Base-by-base conservation (phyloP, 371 early-diverging fungal species). In the Saksenaea vasiformis region DNA sequence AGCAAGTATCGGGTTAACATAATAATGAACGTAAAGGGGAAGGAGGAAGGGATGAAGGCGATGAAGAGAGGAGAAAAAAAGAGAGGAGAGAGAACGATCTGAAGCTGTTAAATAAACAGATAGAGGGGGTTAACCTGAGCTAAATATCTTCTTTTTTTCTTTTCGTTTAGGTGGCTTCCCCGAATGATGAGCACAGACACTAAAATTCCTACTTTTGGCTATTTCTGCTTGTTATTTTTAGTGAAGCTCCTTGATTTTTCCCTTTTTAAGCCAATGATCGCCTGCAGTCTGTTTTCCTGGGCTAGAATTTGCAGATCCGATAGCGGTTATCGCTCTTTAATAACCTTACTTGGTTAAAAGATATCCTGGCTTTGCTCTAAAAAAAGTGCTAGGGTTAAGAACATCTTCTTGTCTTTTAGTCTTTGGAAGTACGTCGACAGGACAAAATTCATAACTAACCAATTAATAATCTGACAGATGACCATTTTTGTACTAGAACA, bases 181-280 rank as follows among this genome's bases (percentile, higher is more conserved):
- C 51, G 51, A 47, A 22, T 47, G 24, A 47, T 47, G 51, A 47
- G 51, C 51, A 47, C 51, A 47, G 51, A 47, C 51, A 47, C 51
- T 47, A 47, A 47, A 47, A 22, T 47, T 47, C 51, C 24, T 47
- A 22, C 24, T 47, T 47, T 47, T 22, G 22, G 22, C 51, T 22
- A 47, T 47, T 47, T 47, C 24, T 47, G 51, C n/a, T 47, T 22
- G 51, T 47, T 47, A 47, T 47, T 47, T 47, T 47, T 47, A 47
- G 51, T 47, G 22, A 22, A 47, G 9, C 51, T 47, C 51, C 51
- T 47, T 47, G 51, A 47, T 47, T 47, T 47, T 47, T 47, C 51
- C 51, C 51, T 47, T 47, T 22, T 47, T 19, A 47, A 47, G 51
- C 51, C 51, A 47, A 19, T 8, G 51, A 47, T 47, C 51, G 51